Evolutionary conservation across 2,329 filamentous ascomycete species (phyloP).

Genomic region (Eutypa lata): DNA sequence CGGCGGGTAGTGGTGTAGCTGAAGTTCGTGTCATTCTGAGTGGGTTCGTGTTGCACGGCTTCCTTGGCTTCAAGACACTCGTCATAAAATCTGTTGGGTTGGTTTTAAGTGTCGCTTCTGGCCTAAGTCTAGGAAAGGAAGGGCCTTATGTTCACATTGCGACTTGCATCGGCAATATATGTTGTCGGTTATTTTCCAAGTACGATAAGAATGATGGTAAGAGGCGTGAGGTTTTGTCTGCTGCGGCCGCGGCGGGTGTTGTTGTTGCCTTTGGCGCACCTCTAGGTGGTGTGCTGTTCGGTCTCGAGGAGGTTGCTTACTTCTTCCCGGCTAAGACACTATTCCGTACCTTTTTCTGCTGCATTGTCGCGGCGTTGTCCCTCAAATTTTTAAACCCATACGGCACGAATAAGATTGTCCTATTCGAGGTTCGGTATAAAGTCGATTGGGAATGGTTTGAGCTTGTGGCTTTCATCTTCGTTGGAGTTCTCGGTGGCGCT

Average conservation of each 20-base stretch:
- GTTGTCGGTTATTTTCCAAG: conserved; percentile 88
- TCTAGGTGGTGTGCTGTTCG: conserved; percentile 82
- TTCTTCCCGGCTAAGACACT: conserved; percentile 97
- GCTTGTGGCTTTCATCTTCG: conserved; percentile 76
- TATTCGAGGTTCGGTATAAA: conserved; percentile 90
- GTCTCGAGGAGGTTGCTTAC: conserved; percentile 91
- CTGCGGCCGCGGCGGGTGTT: conserved; percentile 86
- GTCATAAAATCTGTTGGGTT: conserved; percentile 80
- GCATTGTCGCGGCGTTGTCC: conserved; percentile 86
- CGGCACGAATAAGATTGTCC: conserved; percentile 91
- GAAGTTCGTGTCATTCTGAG: conserved; percentile 98
- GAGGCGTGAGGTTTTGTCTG: conserved; percentile 87
- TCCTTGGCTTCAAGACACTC: conserved; percentile 84
- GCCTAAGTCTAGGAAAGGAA: conserved; percentile 91
- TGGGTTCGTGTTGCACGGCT: conserved; percentile 94
- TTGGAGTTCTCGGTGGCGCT: conserved; percentile 81
- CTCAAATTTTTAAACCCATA: conserved; percentile 96
- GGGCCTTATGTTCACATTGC: conserved; percentile 97
- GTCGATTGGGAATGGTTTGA: conserved; percentile 95
- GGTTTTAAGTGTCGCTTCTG: conserved; percentile 86
- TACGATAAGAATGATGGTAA: conserved; percentile 95
- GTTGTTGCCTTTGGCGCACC: conserved; percentile 93
- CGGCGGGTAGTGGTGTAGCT: conserved; percentile 91
- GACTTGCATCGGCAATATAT: conserved; percentile 91
- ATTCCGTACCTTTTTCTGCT: conserved; percentile 97